Base-by-base conservation (phyloP, 768 basidiomycete species). In the Agaricus blazei region DNA sequence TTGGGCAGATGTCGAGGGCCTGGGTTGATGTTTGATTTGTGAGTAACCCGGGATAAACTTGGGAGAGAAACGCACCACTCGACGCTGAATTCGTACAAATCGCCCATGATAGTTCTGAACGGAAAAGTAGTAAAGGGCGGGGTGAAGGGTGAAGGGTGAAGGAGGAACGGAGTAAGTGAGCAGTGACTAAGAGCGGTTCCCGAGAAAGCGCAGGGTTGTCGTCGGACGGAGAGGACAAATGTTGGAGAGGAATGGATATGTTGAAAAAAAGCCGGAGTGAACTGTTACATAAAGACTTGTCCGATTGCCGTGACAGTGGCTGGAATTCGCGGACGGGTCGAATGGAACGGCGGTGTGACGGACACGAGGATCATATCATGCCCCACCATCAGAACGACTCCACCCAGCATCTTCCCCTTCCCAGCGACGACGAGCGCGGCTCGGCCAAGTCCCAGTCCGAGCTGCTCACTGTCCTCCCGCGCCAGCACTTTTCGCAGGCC, bases 1-100 rank as follows among this genome's bases (percentile, higher is more conserved):
- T 47, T 64, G 72, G 41, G 85, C 78, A 48, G 76, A 75, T 29
- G 73, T 58, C 59, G 81, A 76, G 15, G 85, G 86, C 87, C 87
- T 88, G 19, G 19, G 58, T 54, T 34, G 52, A 54, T 14, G 48
- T 58, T 19, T 19, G 51, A 34, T 34, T 19, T 8, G 34, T 34
- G 34, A 34, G 34, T 34, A 43, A 11, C 40, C 38, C 8, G 43
- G 29, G 44, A 43, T 28, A 45, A 31, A 19, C 19, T 19, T 19
- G 44, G 24, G 15, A 40, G 29, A 15, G 9, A 37, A 51, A 29
- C 63, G 57, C 60, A 83, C 83, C 83, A 85, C 63, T 70, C 66
- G 64, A 85, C 79, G 29, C 69, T 61, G 51, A 78, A 75, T 65
- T 84, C 74, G 66, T 83, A 77, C 58, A 78, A 63, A 67, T 79